A percentile compares a stretch with the other conserved stretches of the same genome.
Conservation (phyloP, 257 asterid species). For the Rhazya stricta region DNA sequence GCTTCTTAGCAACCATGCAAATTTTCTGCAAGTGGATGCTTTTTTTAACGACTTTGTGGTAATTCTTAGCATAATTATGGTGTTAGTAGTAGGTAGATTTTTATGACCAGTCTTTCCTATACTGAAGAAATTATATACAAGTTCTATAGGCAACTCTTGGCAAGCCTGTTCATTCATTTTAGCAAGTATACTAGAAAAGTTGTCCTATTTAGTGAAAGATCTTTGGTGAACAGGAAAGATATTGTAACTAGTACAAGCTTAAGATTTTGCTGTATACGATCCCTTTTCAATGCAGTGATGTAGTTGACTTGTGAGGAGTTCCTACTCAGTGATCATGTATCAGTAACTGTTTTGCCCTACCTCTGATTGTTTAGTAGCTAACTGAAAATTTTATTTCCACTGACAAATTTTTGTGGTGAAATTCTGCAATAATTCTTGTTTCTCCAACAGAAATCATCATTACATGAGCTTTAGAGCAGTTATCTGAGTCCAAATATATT, state of each 20-base stretch:
- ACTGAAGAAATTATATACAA: neutral
- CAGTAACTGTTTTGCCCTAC: neutral
- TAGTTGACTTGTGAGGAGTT: neutral
- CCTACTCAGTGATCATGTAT: neutral
- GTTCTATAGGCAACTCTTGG: neutral
- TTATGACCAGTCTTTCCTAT: neutral
- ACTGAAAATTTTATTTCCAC: neutral
- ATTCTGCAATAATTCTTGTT: neutral
- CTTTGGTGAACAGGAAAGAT: neutral
- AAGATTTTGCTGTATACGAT: neutral
- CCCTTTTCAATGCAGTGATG: neutral
- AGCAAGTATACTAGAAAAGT: neutral
- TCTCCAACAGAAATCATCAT: neutral
- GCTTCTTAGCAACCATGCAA: neutral
- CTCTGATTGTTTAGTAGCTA: neutral
- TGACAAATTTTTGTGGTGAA: neutral
- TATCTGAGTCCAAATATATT: neutral
- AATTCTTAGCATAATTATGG: neutral
- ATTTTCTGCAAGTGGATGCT: neutral
- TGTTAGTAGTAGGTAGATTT: neutral
- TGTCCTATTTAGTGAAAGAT: neutral
- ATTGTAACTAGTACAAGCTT: neutral
- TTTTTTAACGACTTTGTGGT: neutral
- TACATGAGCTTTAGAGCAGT: neutral
- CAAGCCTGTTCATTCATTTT: neutral